Percentiles rank a stretch among this genome's conserved stretches.
Conservation (phyloP, 345 rosid species). For the Murraya koenigii region DNA sequence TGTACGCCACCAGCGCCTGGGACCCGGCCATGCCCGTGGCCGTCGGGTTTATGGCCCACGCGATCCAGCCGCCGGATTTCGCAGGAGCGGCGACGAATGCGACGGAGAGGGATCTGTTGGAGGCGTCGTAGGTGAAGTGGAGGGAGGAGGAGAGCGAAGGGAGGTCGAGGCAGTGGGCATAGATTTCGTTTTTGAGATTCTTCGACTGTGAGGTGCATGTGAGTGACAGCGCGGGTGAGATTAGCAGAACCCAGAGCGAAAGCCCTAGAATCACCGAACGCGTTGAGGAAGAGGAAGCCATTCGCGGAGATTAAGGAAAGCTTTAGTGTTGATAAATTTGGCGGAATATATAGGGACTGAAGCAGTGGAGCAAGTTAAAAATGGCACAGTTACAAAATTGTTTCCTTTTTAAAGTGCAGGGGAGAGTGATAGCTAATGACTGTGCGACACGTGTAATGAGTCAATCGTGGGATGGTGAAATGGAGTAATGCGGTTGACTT, state of each 20-base stretch:
- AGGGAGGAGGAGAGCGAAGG: slow-evolving; percentile 64
- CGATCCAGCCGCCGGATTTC: slow-evolving; percentile 55
- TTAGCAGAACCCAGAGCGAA: slow-evolving; percentile 19
- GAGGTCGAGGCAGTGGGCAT: slow-evolving; percentile 62
- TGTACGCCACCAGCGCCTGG: slow-evolving; percentile 58
- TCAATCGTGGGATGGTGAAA: not conserved
- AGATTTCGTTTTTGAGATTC: slow-evolving; percentile 40
- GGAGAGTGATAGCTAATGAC: not conserved
- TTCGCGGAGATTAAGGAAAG: not conserved
- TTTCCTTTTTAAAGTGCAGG: not conserved
- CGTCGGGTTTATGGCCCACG: slow-evolving; percentile 76
- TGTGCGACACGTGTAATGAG: not conserved
- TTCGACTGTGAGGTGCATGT: slow-evolving; percentile 62
- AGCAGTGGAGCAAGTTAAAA: not conserved
- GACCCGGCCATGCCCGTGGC: slow-evolving; percentile 66
- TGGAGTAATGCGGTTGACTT: not conserved
- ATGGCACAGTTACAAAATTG: not conserved
- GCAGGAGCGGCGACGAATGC: slow-evolving; percentile 65
- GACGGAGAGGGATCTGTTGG: slow-evolving; percentile 61
- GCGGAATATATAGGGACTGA: slow-evolving; percentile 19
- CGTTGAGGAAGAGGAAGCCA: slow-evolving; percentile 11
- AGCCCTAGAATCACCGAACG: slow-evolving; percentile 9
- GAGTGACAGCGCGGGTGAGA: slow-evolving; percentile 48
- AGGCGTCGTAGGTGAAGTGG: slow-evolving; percentile 63
- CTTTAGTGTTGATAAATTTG: not conserved